A percentile compares a stretch with the other conserved stretches of the same genome.
Evolutionary conservation across 2,329 filamentous ascomycete genomes (phyloP).

Genomic region (Phyllosticta capitalensis): DNA sequence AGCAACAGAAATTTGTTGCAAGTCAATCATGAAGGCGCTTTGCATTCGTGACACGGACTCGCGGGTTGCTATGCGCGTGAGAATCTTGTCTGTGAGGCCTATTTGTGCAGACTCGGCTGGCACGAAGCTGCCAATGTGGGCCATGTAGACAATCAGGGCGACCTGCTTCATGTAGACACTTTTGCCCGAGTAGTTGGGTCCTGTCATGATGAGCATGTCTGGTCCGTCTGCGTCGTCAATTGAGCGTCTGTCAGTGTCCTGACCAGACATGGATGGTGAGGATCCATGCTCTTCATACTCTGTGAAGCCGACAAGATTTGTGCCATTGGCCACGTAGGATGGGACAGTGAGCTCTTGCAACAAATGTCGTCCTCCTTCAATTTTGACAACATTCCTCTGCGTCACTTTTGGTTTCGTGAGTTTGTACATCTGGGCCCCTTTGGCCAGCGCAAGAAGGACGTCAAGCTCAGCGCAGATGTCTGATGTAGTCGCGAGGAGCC

Average conservation of each 20-base stretch:
- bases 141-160: slow-evolving; percentile 82
- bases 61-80: slow-evolving; percentile 73
- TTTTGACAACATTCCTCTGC: slow-evolving; percentile 57
- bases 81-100: slow-evolving; percentile 83
- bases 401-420: slow-evolving; percentile 63
- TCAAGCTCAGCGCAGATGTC: slow-evolving; percentile 82
- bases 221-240: slow-evolving; percentile 30
- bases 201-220: slow-evolving; percentile 73
- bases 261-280: neutral
- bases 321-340: slow-evolving; percentile 76
- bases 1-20: slow-evolving; percentile 76
- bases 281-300: slow-evolving; percentile 17
- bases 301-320: slow-evolving; percentile 48
- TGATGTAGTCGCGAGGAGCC: slow-evolving; percentile 57
- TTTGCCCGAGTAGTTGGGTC: slow-evolving; percentile 94
- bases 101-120: slow-evolving; percentile 68
- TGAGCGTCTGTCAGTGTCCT: neutral
- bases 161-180: slow-evolving; percentile 92
- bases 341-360: slow-evolving; percentile 77
- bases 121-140: slow-evolving; percentile 83
- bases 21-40: slow-evolving; percentile 67
- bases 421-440: slow-evolving; percentile 65
- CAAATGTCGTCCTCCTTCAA: slow-evolving; percentile 70
- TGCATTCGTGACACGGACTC: slow-evolving; percentile 56
- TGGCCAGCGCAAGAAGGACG: slow-evolving; percentile 65